Evolutionary conservation across 495 filamentous ascomycete genomes (phyloP).

Genomic region (Aspergillus ellipticus): DNA sequence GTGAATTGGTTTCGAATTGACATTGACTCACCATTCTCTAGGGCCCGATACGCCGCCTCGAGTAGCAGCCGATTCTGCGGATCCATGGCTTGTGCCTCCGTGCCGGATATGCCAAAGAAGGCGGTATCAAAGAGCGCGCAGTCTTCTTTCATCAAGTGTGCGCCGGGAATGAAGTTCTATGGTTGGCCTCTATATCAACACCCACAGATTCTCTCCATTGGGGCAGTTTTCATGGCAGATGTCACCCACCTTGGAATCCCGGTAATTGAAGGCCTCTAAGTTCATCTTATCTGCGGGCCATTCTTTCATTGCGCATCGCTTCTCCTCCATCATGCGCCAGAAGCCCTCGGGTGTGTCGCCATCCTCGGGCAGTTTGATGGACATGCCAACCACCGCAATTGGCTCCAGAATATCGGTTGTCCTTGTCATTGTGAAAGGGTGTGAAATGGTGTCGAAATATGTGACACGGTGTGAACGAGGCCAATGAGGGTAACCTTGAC

Average conservation of each 20-base stretch:
- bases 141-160: background rate
- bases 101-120: background rate
- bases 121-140: background rate
- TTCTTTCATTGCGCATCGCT: conserved; percentile 36
- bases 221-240: background rate
- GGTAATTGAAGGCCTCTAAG: conserved; percentile 17
- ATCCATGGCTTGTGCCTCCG: background rate
- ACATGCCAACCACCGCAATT: conserved; percentile 51
- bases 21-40: background rate
- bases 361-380: conserved; percentile 48
- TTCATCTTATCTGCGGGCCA: conserved; percentile 50
- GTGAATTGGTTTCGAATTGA: too few relatives aligned
- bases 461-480: too few relatives aligned
- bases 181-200: too few relatives aligned
- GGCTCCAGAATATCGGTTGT: background rate
- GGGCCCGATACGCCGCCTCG: background rate
- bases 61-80: background rate
- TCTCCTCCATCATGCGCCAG: conserved; percentile 41
- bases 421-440: too few relatives aligned
- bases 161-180: background rate
- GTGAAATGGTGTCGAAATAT: too few relatives aligned
- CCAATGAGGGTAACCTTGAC: too few relatives aligned
- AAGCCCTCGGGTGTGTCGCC: conserved; percentile 47
- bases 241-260: background rate
- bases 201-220: too few relatives aligned